Base-by-base conservation (phyloP, 768 basidiomycete species). In the Suillus fuscotomentosus region DNA sequence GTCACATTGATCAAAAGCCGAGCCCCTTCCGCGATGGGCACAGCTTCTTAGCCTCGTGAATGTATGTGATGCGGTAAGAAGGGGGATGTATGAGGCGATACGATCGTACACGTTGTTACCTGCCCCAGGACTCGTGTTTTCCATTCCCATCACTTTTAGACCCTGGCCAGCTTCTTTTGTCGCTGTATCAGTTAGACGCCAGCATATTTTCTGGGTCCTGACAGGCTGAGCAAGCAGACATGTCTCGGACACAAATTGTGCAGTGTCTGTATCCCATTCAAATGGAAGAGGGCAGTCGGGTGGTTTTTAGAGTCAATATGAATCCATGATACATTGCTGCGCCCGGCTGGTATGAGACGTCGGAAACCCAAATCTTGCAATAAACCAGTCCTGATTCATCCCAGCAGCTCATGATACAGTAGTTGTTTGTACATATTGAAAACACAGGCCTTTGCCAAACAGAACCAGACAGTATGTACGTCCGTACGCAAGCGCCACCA, bases 71-170 rank as follows among this genome's bases (percentile, higher is more conserved):
- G 39, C 39, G 56, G 39, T 24, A 42, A 41, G 39, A 57, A 41
- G 56, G 56, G 15, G 56, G 56, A 41, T 51, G 50, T 38, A 38
- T n/a, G 54, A 39, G 14, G 50, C 24, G 20, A 59, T 41, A 41
- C 22, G 39, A 41, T 59, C 56, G 11, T 39, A 59, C 56, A 59
- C 56, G 56, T 59, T 59, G 56, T 41, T 59, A 24, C 56, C 56
- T 59, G 39, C 56, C 56, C 17, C 17, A 42, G 5, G 17, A 27
- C 56, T 59, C 24, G 6, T 42, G 56, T 27, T 10, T 41, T 59
- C 41, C 24, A 24, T 20, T 24, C 56, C 56, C 55, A 39, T 57
- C 15, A 17, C 15, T 24, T 42, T 42, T 2, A 41, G 39, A 59
- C 56, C 56, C 56, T 39, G 38, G 1, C 36, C 39, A 41, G 14